Evolutionary conservation across 1,284 basidiomycete species (phyloP).

Genomic region (Naganishia albida): DNA sequence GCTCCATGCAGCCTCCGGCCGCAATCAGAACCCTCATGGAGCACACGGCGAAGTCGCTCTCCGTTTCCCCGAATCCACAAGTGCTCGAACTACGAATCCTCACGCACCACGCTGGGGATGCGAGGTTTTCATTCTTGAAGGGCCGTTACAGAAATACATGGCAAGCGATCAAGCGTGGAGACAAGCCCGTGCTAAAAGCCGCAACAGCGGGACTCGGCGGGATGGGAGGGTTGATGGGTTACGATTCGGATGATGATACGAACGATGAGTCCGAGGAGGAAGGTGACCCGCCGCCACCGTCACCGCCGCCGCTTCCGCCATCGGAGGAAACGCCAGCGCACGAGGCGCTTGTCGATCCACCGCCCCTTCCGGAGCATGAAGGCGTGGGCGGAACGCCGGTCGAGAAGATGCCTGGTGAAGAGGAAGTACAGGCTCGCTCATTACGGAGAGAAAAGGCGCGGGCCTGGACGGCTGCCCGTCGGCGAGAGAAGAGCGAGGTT

Average conservation of each 20-base stretch:
- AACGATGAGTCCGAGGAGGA: slow-evolving; percentile 36
- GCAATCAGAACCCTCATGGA: slow-evolving; percentile 67
- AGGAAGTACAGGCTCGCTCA: slow-evolving; percentile 27
- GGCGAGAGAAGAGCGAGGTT: background rate
- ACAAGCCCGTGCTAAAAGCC: slow-evolving; percentile 19
- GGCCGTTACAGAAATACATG: slow-evolving; percentile 71
- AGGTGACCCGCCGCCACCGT: slow-evolving; percentile 22
- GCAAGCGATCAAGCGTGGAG: slow-evolving; percentile 46
- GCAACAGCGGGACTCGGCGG: slow-evolving; percentile 35
- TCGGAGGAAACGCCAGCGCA: slow-evolving; percentile 11
- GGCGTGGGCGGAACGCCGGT: too few species aligned
- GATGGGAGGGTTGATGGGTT: slow-evolving; percentile 46
- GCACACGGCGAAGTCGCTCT: slow-evolving; percentile 69
- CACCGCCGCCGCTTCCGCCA: slow-evolving; percentile 31
- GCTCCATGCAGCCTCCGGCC: slow-evolving; percentile 65
- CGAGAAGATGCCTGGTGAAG: background rate
- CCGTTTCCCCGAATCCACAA: slow-evolving; percentile 68
- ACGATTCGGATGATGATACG: slow-evolving; percentile 45
- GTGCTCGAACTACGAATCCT: slow-evolving; percentile 84
- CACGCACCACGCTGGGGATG: slow-evolving; percentile 72
- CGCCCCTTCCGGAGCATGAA: background rate
- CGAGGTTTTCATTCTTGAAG: slow-evolving; percentile 72
- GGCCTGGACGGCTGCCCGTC: slow-evolving; percentile 28
- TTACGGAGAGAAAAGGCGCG: slow-evolving; percentile 31
- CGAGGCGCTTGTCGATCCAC: background rate